Conservation (phyloP, 1,284 basidiomycete species). For the Quambalaria eucalypti region DNA sequence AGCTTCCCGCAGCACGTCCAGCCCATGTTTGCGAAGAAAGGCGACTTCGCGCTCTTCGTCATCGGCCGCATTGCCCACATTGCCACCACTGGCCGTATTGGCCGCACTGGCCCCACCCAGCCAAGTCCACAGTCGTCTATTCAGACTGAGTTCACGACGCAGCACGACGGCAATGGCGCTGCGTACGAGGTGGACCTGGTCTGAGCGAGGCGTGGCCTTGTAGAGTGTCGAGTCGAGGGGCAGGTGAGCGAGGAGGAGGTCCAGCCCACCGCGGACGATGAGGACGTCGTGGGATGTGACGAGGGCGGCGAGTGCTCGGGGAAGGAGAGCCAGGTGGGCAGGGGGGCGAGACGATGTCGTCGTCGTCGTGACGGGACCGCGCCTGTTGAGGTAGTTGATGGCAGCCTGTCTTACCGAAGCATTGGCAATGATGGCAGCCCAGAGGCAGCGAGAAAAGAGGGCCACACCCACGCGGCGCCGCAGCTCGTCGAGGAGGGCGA, state of each 20-base stretch:
- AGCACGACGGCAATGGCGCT: constrained; percentile 50
- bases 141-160: constrained; percentile 82
- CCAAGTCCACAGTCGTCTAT: constrained; percentile 87
- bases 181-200: constrained; percentile 29
- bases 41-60: constrained; percentile 50
- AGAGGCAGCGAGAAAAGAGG: constrained; percentile 91
- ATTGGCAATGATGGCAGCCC: constrained; percentile 85
- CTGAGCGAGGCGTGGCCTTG: constrained; percentile 11
- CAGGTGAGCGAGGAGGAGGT: constrained; percentile 33
- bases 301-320: constrained; percentile 77
- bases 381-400: constrained; percentile 65
- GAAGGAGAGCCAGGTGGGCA: constrained; percentile 75
- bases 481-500: constrained; percentile 69
- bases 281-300: constrained; percentile 68
- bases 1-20: constrained; percentile 4
- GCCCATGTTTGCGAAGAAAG: constrained; percentile 21
- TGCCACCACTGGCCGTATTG: constrained; percentile 18
- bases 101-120: constrained; percentile 62
- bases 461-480: constrained; percentile 60
- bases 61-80: background rate
- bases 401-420: constrained; percentile 75
- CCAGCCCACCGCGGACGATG: constrained; percentile 46
- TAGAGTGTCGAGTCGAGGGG: constrained; percentile 24
- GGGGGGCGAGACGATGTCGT: constrained; percentile 8
- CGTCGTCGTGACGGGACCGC: constrained; percentile 1